Evolutionary conservation across 768 basidiomycete species (phyloP).

Genomic region (Austroboletus eburneus): DNA sequence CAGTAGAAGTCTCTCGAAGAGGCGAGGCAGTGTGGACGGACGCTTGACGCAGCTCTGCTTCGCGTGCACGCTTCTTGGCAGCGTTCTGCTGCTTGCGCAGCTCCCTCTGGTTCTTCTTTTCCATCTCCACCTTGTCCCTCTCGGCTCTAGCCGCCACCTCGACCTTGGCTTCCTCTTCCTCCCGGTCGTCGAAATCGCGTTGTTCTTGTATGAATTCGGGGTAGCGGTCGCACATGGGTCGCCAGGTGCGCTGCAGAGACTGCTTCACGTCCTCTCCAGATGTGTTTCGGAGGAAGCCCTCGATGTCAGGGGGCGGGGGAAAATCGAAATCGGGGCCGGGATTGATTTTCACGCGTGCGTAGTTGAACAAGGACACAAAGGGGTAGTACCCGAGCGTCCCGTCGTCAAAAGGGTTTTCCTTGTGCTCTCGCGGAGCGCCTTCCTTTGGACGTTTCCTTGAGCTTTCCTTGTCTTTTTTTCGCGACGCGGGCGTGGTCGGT

Average conservation of each 20-base stretch:
- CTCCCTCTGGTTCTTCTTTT: constrained; percentile 40
- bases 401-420: constrained; percentile 88
- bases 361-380: constrained; percentile 89
- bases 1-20: constrained; percentile 28
- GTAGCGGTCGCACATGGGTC: constrained; percentile 82
- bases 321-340: constrained; percentile 85
- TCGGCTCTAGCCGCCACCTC: constrained; percentile 41
- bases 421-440: constrained; percentile 64
- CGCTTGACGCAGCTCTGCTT: constrained; percentile 23
- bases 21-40: constrained; percentile 22
- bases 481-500: constrained; percentile 53
- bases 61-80: constrained; percentile 48
- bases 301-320: constrained; percentile 76
- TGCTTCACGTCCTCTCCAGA: constrained; percentile 31
- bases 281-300: constrained; percentile 46
- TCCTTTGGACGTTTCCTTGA: constrained; percentile 56
- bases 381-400: constrained; percentile 95
- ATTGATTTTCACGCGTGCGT: constrained; percentile 79
- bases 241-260: constrained; percentile 50
- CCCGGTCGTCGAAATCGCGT: constrained; percentile 66
- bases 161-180: constrained; percentile 63
- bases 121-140: constrained; percentile 38
- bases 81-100: constrained; percentile 50
- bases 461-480: constrained; percentile 54
- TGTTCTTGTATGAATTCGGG: constrained; percentile 82